Evolutionary conservation across 805 yeast genomes (phyloP), one percentile per base, ranked within the genome.

Genomic region (Nakazawaea populi): DNA sequence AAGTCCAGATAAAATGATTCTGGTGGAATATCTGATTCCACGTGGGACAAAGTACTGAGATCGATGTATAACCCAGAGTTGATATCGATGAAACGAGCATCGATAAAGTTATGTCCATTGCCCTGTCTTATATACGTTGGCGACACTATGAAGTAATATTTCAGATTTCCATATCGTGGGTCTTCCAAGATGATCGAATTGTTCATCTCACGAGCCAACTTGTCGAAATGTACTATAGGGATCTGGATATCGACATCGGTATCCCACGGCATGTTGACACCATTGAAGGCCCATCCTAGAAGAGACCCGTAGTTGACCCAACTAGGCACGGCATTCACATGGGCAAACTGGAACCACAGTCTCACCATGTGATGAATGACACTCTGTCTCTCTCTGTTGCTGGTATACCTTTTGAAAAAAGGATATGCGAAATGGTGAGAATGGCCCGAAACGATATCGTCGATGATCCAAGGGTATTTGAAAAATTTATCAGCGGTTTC

Each of bases 301-400:
- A 49, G 29, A 28, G 58, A 55, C 11, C 62, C 62, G 6, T 59
- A 48, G 53, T 57, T 55, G 52, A 60, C 41, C 49, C 59, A 54
- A 12, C 70, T 61, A n/a, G 57, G 60, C 8, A 68, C 39, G 6
- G 58, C 52, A 68, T 73, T 2, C 1, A 80, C 69, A 28, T 65
- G 59, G 36, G 75, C 60, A 55, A 76, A 74, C 42, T 68, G 65
- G 36, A 77, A 69, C 75, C 79, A 79, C 6, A 75, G 70, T 48
- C 78, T 63, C 6, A 72, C 57, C 36, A 77, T 52, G 47, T 75
- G 70, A 56, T 77, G 81, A 28, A 76, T 58, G 10, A 69, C 60
- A 53, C 69, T 60, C 49, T 68, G 73, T 38, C 72, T 60, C 55
- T 70, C 74, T 30, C 69, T 56, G 45, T 63, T 63, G 12, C 65